Evolutionary conservation across 2,329 filamentous ascomycete species (phyloP).

Genomic region (Clonostachys rhizophaga): DNA sequence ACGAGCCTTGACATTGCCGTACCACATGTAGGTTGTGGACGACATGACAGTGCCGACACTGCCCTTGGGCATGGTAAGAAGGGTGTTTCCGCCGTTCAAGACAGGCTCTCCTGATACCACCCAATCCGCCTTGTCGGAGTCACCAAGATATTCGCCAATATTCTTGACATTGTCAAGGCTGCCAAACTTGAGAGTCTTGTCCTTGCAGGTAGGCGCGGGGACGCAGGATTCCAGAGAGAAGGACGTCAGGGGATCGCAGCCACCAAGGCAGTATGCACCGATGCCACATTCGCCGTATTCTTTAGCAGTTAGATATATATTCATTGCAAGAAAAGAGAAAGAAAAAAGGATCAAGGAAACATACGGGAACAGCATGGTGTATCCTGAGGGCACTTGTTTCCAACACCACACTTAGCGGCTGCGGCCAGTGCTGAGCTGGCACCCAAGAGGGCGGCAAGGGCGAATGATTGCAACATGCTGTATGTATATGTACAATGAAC

Average conservation of each 20-base stretch:
- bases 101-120: conserved; percentile 77
- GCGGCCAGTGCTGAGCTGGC: conserved; percentile 14
- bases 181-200: conserved; percentile 68
- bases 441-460: conserved; percentile 21
- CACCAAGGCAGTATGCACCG: conserved; percentile 92
- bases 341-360: conserved; percentile 22
- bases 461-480: conserved; percentile 23
- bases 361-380: conserved; percentile 78
- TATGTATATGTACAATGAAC: too few species aligned
- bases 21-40: conserved; percentile 88
- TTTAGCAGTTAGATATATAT: conserved; percentile 29
- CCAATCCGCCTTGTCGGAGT: conserved; percentile 78
- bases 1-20: conserved; percentile 83
- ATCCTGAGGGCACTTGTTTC: conserved; percentile 63
- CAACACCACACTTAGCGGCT: conserved; percentile 36
- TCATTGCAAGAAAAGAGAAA: not conserved
- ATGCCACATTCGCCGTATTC: conserved; percentile 92
- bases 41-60: conserved; percentile 86
- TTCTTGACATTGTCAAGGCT: conserved; percentile 62
- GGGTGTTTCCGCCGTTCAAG: conserved; percentile 60
- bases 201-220: conserved; percentile 77
- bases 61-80: conserved; percentile 85
- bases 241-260: conserved; percentile 86
- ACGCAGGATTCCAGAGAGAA: conserved; percentile 80
- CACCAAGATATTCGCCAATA: conserved; percentile 82